Evolutionary conservation across 768 basidiomycete species (phyloP), one percentile per base, ranked within the genome.

Genomic region (Chalciporus sphaerocephalus): DNA sequence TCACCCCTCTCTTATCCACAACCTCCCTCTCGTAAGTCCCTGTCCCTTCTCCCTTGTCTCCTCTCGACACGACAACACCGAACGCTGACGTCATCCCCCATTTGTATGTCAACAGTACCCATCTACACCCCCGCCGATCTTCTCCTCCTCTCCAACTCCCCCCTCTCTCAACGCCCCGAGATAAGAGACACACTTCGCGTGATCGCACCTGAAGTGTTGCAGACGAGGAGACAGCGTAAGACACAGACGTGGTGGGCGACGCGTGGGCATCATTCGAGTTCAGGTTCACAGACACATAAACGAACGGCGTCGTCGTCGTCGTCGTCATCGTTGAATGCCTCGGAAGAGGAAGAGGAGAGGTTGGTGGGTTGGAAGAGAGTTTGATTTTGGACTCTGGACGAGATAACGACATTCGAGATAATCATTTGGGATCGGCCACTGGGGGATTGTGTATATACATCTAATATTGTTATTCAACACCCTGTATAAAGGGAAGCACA

Each of bases 91-190:
- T 28, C 28, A 22, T 22, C 8, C 4, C 16, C 22, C 23, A 11
- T 16, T 4, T 20, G 20, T 18, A 11, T 23, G 6, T 16, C 38
- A 2, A 1, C 44, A 47, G n/a, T 40, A 12, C 53, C 22, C 3
- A 40, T 66, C 20, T 68, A 66, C 43, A 54, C 58, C 2, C 60
- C 55, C 22, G 45, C 50, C 6, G 51, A 68, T 21, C 52, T 66
- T 13, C 13, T 68, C 27, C 17, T 40, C 0, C 50, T 68, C 20
- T 37, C 60, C 4, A 18, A 42, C 1, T 63, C 64, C 2, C 64
- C 2, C 60, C 60, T 12, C 47, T 65, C 5, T 38, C 50, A 10
- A 48, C 39, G 24, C 38, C 28, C 25, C 1, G 40, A 49, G 7
- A 17, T 51, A 12, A 49, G 47, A 5, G 37, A 18, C 4, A 17